phyloP scores from a whole-genome alignment of 495 filamentous ascomycete genomes.

The Usnea hakonensis region DNA sequence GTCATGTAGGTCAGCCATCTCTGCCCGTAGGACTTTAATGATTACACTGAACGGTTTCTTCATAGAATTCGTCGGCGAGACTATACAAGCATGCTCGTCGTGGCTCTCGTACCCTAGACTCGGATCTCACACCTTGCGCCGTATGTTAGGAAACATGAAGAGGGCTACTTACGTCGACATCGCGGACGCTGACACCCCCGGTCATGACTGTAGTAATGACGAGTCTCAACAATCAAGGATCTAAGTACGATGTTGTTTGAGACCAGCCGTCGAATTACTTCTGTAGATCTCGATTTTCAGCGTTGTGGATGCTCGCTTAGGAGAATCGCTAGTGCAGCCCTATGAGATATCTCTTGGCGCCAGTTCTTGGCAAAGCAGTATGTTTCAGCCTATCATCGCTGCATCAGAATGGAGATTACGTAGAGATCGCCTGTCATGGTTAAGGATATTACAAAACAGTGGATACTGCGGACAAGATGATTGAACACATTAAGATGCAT shows the following conservation, averaged over 20 bases:
- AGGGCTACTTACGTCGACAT: conserved; percentile 72
- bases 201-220: conserved; percentile 60
- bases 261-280: neutral
- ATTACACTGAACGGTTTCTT: conserved; percentile 21
- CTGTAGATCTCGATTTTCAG: conserved; percentile 11
- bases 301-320: conserved; percentile 11
- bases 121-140: neutral
- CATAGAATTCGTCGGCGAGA: neutral
- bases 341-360: neutral
- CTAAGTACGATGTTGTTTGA: conserved; percentile 1
- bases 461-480: no score
- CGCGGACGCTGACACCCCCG: conserved; percentile 70
- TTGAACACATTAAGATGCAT: neutral
- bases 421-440: no score
- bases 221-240: conserved; percentile 2
- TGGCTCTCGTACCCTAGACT: neutral
- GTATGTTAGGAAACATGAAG: conserved; percentile 24
- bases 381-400: no score
- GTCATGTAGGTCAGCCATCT: neutral
- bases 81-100: neutral
- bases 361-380: neutral
- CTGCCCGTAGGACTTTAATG: conserved; percentile 10
- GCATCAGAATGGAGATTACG: no score
- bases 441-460: no score
- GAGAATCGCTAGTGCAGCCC: conserved; percentile 8